Evolutionary conservation across 768 basidiomycete species (phyloP).

Genomic region (Candolleomyces efflorescens): DNA sequence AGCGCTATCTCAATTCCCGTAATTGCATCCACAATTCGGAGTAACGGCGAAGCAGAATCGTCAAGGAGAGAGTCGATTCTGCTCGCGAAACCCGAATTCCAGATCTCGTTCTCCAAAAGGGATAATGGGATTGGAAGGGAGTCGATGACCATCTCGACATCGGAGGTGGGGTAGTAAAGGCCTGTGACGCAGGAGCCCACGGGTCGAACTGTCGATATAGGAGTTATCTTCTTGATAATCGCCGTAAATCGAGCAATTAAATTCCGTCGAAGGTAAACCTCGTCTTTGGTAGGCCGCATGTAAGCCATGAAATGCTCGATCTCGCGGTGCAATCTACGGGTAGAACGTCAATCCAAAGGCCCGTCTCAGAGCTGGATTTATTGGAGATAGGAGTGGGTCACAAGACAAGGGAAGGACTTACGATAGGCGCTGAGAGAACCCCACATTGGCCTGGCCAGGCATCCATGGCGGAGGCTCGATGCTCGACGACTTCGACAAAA

Average conservation of each 20-base stretch:
- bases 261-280: slow-evolving; percentile 13
- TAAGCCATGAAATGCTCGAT: slow-evolving; percentile 18
- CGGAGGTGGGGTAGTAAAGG: slow-evolving; percentile 21
- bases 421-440: slow-evolving; percentile 1
- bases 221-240: slow-evolving; percentile 12
- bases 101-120: slow-evolving; percentile 7
- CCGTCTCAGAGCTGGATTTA: not conserved
- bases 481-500: not conserved
- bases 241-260: slow-evolving; percentile 18
- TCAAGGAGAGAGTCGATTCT: slow-evolving; percentile 13
- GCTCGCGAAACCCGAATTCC: slow-evolving; percentile 15
- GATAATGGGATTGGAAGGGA: not conserved
- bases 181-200: slow-evolving; percentile 23
- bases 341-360: not conserved
- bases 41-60: slow-evolving; percentile 15
- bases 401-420: not conserved
- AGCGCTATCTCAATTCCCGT: slow-evolving; percentile 22
- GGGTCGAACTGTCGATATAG: slow-evolving; percentile 12
- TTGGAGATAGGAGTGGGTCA: not conserved
- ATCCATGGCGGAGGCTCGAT: slow-evolving; percentile 13
- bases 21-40: slow-evolving; percentile 20
- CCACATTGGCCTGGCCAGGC: not conserved
- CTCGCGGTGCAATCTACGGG: slow-evolving; percentile 15
- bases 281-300: slow-evolving; percentile 17
- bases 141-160: slow-evolving; percentile 23